Evolutionary conservation across 78 protist species (phyloP).

Genomic region (Anaeramoeba ignava): DNA sequence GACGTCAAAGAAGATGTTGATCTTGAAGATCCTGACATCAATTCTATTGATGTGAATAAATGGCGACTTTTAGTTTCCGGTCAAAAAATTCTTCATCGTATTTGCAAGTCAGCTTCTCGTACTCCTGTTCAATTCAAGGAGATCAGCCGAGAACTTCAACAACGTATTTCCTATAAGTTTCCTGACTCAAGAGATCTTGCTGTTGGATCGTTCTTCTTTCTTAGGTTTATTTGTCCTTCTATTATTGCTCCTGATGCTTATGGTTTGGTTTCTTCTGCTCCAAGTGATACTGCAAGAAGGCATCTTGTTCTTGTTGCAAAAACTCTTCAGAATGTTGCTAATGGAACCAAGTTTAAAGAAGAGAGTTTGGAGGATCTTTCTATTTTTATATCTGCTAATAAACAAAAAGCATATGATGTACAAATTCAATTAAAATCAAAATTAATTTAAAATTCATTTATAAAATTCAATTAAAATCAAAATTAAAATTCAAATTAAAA

Average conservation of each 20-base stretch:
- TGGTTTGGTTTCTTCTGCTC: neutral
- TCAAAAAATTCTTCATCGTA: neutral
- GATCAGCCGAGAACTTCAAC: neutral
- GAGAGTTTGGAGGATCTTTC: neutral
- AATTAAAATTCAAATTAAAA: too few species aligned
- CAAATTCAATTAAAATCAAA: too few species aligned
- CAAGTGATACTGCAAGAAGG: neutral
- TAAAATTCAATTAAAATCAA: too few species aligned
- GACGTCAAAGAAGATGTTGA: too few species aligned
- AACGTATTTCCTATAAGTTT: neutral
- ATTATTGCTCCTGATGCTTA: neutral
- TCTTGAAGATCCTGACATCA: neutral
- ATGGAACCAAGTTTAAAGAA: neutral
- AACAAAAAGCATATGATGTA: neutral
- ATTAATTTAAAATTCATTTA: too few species aligned
- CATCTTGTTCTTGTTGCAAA: neutral
- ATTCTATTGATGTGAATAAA: neutral
- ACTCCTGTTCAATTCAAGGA: neutral
- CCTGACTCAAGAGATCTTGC: neutral
- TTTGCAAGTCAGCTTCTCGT: neutral
- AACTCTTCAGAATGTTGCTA: neutral
- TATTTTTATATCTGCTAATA: neutral
- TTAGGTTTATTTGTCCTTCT: neutral
- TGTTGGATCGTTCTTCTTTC: neutral
- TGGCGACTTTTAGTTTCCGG: neutral